These are phyloP conservation scores for Durusdinium trenchii DNA, from an alignment of 73 alveolate genomes.

Conservation along the genomic window DNA sequence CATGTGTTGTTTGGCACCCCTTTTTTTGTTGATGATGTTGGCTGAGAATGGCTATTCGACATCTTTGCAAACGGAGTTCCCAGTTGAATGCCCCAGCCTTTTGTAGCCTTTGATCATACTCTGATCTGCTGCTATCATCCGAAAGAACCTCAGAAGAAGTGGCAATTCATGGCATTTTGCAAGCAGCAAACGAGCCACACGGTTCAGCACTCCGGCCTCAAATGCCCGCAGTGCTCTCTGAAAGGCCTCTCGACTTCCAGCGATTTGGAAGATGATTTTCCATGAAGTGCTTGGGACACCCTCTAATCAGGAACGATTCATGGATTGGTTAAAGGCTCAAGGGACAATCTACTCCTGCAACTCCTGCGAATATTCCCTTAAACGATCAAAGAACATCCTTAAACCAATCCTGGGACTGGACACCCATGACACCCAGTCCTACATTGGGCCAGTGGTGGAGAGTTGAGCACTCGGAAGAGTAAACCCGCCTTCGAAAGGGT, in stretches of 20 bases:
- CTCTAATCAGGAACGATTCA: no score
- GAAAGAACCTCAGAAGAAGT: constrained; percentile 62
- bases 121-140: constrained; percentile 85
- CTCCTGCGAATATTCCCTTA: no score
- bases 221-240: constrained; percentile 74
- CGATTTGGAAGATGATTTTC: no score
- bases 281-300: no score
- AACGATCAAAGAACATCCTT: no score
- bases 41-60: not conserved
- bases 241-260: constrained; percentile 33
- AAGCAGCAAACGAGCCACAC: not conserved
- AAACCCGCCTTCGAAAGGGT: no score
- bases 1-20: no score
- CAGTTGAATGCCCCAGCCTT: not conserved
- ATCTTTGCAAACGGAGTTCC: not conserved
- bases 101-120: constrained; percentile 42
- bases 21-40: no score
- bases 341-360: no score
- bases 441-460: no score
- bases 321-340: no score
- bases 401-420: not conserved
- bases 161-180: not conserved
- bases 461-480: no score
- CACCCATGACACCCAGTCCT: not conserved
- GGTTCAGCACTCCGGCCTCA: constrained; percentile 11